phyloP scores from a whole-genome alignment of 2,329 filamentous ascomycete genomes.

The Ascochyta clinopodiicola region DNA sequence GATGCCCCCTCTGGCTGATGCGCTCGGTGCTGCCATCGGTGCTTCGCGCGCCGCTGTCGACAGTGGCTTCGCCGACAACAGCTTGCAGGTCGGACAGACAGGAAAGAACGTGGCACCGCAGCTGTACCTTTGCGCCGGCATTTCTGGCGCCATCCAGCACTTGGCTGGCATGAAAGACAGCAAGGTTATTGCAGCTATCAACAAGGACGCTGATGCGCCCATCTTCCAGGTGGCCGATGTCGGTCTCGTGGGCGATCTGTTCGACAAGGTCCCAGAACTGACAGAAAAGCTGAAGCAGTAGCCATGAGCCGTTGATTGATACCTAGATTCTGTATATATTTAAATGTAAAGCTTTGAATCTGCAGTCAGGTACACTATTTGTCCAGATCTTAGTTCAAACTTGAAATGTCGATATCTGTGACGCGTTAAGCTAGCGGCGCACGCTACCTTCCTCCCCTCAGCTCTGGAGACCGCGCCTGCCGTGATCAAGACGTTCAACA shows the following conservation, averaged over 20 bases:
- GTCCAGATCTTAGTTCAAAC: no score
- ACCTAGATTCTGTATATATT: conserved; percentile 18
- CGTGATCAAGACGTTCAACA: no score
- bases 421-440: conserved; percentile 1
- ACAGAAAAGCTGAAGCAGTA: conserved; percentile 85
- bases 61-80: conserved; percentile 97
- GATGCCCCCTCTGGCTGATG: conserved; percentile 90
- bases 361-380: not conserved
- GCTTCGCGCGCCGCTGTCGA: conserved; percentile 95
- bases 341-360: conserved; percentile 4
- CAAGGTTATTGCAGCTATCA: conserved; percentile 98
- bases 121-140: conserved; percentile 92
- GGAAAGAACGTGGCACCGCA: conserved; percentile 98
- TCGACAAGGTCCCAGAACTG: conserved; percentile 93
- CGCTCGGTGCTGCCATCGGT: conserved; percentile 92
- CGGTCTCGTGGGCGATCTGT: conserved; percentile 91
- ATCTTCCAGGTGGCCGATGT: conserved; percentile 99
- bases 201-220: conserved; percentile 95
- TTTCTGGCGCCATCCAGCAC: conserved; percentile 97
- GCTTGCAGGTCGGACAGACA: conserved; percentile 95
- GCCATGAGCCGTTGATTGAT: conserved; percentile 10
- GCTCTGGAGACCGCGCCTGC: no score
- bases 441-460: not conserved
- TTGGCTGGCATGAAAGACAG: conserved; percentile 99
- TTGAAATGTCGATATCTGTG: not conserved